phyloP scores from a whole-genome alignment of 73 alveolate species.

The Blepharisma japonicum region DNA sequence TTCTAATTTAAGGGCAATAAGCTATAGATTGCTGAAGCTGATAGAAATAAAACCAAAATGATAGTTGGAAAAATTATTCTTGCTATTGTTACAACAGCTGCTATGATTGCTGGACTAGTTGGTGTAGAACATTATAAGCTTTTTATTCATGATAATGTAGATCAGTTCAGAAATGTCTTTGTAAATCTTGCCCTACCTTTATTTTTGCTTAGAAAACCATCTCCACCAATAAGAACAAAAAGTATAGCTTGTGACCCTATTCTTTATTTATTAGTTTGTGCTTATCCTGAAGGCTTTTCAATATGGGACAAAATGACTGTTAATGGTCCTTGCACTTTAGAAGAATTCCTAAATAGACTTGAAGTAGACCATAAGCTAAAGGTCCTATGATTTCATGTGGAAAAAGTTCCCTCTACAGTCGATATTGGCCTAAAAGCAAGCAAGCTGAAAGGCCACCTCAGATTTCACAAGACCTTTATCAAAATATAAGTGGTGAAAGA shows the following conservation, averaged over 20 bases:
- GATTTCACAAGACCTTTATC: slow-evolving; percentile 61
- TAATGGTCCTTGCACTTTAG: slow-evolving; percentile 74
- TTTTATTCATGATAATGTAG: slow-evolving; percentile 37
- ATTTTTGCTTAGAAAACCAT: slow-evolving; percentile 78
- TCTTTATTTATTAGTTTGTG: slow-evolving; percentile 71
- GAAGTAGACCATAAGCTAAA: slow-evolving; percentile 62
- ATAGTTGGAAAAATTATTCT: slow-evolving; percentile 99
- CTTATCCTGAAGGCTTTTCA: slow-evolving; percentile 88
- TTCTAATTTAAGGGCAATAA: slow-evolving; percentile 96
- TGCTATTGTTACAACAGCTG: slow-evolving; percentile 99
- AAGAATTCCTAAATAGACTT: slow-evolving; percentile 60
- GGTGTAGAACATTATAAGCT: slow-evolving; percentile 67
- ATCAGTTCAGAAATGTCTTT: slow-evolving; percentile 85
- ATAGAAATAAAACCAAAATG: slow-evolving; percentile 85
- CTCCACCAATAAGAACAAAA: slow-evolving; percentile 69
- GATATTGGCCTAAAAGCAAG: slow-evolving; percentile 59
- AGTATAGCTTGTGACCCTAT: slow-evolving; percentile 78
- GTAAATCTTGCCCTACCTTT: slow-evolving; percentile 87
- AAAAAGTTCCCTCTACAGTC: slow-evolving; percentile 57
- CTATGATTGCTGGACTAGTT: slow-evolving; percentile 97
- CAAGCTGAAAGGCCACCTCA: slow-evolving; percentile 45
- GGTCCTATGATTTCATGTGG: slow-evolving; percentile 66
- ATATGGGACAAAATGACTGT: slow-evolving; percentile 87
- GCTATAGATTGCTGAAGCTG: slow-evolving; percentile 84
- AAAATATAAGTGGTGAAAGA: slow-evolving; percentile 43